phyloP scores from a whole-genome alignment of 345 rosid genomes.

The Salix purpurea region DNA sequence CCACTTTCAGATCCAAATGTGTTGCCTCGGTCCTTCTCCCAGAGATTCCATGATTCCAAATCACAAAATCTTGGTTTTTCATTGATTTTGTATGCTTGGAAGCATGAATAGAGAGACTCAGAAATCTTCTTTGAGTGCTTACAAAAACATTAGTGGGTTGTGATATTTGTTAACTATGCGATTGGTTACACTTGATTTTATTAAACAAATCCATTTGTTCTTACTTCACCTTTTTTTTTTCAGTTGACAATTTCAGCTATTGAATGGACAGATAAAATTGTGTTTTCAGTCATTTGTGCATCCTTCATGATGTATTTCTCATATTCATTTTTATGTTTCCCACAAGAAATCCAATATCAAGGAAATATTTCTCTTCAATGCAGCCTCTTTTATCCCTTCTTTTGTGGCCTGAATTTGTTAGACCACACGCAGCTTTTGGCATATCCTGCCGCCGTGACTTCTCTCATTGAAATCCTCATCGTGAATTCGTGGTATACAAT shows the following conservation, averaged over 20 bases:
- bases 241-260: constrained; percentile 27
- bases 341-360: neutral
- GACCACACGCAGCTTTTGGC: constrained; percentile 1
- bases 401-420: constrained; percentile 7
- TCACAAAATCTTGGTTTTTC: constrained; percentile 69
- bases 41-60: constrained; percentile 56
- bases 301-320: constrained; percentile 16
- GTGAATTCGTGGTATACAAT: neutral
- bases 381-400: neutral
- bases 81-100: constrained; percentile 83
- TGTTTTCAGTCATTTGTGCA: constrained; percentile 23
- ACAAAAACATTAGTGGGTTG: constrained; percentile 42
- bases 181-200: constrained; percentile 36
- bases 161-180: constrained; percentile 42
- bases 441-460: neutral
- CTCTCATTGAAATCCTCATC: neutral
- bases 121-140: constrained; percentile 38
- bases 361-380: neutral
- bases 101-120: constrained; percentile 59
- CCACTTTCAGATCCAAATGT: constrained; percentile 44
- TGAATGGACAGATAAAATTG: constrained; percentile 27
- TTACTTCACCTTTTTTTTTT: constrained; percentile 10
- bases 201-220: constrained; percentile 25
- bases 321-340: constrained; percentile 1
- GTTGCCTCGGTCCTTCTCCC: constrained; percentile 55